Evolutionary conservation across 306 rosid genomes (phyloP).

Genomic region (Vigna trinervia): DNA sequence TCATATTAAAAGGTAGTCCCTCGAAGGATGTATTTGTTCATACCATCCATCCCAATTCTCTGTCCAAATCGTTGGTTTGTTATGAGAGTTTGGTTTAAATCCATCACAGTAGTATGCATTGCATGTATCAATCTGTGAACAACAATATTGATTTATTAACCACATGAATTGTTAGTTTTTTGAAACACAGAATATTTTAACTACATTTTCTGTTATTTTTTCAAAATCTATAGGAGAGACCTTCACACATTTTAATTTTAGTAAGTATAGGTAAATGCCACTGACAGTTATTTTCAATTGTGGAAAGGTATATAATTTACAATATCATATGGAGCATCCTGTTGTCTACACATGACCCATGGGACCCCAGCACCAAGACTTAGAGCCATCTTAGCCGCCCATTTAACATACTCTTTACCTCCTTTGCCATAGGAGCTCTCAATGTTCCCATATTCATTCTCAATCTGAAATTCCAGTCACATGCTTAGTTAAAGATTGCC

Average conservation of each 20-base stretch:
- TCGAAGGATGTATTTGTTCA: conserved; percentile 43
- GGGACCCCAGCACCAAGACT: conserved; percentile 95
- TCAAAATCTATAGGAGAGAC: conserved; percentile 24
- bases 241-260: conserved; percentile 32
- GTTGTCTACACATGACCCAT: conserved; percentile 98
- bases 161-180: conserved; percentile 13
- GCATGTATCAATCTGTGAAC: conserved; percentile 85
- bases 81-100: conserved; percentile 75
- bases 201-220: conserved; percentile 7
- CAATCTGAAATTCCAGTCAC: conserved; percentile 71
- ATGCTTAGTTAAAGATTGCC: conserved; percentile 43
- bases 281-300: conserved; percentile 27
- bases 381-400: conserved; percentile 95
- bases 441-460: conserved; percentile 95
- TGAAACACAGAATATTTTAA: conserved; percentile 17
- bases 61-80: conserved; percentile 84
- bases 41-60: conserved; percentile 99
- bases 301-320: conserved; percentile 56
- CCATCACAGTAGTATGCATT: conserved; percentile 97
- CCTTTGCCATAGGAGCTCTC: conserved; percentile 75
- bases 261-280: conserved; percentile 35
- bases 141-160: conserved; percentile 40
- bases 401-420: conserved; percentile 87
- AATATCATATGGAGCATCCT: conserved; percentile 83
- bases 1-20: conserved; percentile 32